Base-by-base conservation (phyloP, 805 yeast species). In the Starmerella bacillaris region DNA sequence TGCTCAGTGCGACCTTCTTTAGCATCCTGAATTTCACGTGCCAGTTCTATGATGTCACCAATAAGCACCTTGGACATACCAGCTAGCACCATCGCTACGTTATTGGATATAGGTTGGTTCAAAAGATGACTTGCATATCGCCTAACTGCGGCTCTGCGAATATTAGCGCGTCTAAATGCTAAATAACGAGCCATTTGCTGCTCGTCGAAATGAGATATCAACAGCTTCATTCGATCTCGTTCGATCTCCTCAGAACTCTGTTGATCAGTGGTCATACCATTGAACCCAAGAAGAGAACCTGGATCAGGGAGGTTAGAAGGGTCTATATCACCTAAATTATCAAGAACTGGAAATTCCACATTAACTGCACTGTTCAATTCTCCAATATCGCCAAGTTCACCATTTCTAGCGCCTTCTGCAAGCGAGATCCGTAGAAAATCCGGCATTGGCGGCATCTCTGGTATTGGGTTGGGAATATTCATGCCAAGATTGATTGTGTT, bases 141-240 rank as follows among this genome's bases (percentile, higher is more conserved):
- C 54, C 77, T 78, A 7, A 86, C 77, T 3, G 84, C 78, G 3
- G 73, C 67, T 41, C 76, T 72, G 45, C 72, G 74, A 37, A 77
- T 53, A 28, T 76, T 71, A 27, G 92, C 74, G 45, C 96, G 63
- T 44, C 94, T 66, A 55, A 73, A 83, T 17, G 77, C 78, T 52
- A 83, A 94, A 54, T 82, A 86, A 34, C 94, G 58, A 38, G 74
- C 73, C 73, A 78, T 74, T 51, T 86, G 95, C 20, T 73, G 78
- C n/a, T 68, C 69, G 43, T 77, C 76, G 52, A 86, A 69, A 43
- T 73, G 70, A 16, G 79, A 70, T 39, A 83, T 67, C 42, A 84
- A 60, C 19, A 82, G 49, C 36, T 53, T 49, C 55, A 55, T 51
- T 22, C 53, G 48, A 37, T 54, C 59, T 15, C 56, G 47, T 38